phyloP scores from a whole-genome alignment of 2,329 filamentous ascomycete genomes.

The Scedosporium dehoogii region DNA sequence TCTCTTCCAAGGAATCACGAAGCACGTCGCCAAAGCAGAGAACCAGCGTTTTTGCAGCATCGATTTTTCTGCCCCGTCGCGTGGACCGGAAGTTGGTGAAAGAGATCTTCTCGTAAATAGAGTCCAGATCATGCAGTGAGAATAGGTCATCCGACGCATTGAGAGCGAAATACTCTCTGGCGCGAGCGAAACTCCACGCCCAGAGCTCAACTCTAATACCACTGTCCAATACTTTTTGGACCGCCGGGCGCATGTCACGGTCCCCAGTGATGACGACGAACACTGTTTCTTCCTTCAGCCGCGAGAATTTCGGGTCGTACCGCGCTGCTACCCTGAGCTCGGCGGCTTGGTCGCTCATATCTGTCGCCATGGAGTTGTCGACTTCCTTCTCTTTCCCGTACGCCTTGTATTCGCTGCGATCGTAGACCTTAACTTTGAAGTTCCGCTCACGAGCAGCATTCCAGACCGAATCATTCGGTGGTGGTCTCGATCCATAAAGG shows the following conservation, averaged over 20 bases:
- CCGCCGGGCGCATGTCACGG: constrained; percentile 15
- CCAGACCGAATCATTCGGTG: constrained; percentile 16
- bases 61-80: neutral
- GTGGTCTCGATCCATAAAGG: constrained; percentile 17
- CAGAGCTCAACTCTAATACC: constrained; percentile 17
- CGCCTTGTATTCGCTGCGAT: constrained; percentile 8
- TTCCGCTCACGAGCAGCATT: constrained; percentile 9
- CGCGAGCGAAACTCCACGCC: constrained; percentile 15
- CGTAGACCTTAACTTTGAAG: constrained; percentile 13
- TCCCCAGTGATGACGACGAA: constrained; percentile 17
- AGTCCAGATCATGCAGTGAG: constrained; percentile 4
- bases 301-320: neutral
- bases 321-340: constrained; percentile 7
- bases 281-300: constrained; percentile 7
- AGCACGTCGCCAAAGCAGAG: neutral
- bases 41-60: constrained; percentile 6
- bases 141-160: neutral
- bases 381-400: constrained; percentile 17
- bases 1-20: neutral
- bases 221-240: constrained; percentile 11
- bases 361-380: constrained; percentile 15
- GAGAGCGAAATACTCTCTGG: constrained; percentile 11
- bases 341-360: constrained; percentile 11
- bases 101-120: constrained; percentile 4
- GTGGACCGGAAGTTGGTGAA: constrained; percentile 10